A percentile compares a stretch with the other conserved stretches of the same genome.
These are phyloP conservation scores for Backusella psychrophila DNA, from an alignment of 192 early-diverging fungal genomes.

Conservation along the genomic window DNA sequence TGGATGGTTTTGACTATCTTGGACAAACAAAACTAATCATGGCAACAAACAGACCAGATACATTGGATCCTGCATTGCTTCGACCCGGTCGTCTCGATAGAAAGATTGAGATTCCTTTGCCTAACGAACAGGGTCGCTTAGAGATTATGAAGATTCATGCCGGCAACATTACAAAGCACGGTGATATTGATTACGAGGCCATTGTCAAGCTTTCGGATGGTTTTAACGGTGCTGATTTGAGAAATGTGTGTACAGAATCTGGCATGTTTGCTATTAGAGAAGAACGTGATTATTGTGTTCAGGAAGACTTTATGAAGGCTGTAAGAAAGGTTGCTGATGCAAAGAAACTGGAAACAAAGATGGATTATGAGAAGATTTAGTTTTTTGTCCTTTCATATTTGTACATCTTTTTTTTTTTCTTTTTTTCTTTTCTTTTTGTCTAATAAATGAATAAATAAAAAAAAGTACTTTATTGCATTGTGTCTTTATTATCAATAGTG, in stretches of 20 bases:
- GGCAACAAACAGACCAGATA: conserved; percentile 99
- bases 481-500: no score
- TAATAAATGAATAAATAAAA: not conserved
- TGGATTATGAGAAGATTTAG: conserved; percentile 87
- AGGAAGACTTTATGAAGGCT: conserved; percentile 99
- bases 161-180: conserved; percentile 89
- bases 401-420: not conserved
- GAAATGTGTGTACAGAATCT: conserved; percentile 99
- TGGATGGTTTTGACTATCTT: conserved; percentile 99
- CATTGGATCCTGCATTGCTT: conserved; percentile 94
- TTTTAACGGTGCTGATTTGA: conserved; percentile 98
- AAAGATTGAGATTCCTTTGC: conserved; percentile 99
- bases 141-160: conserved; percentile 99
- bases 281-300: conserved; percentile 93
- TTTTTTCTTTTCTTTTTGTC: not conserved
- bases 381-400: not conserved
- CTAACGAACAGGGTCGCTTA: conserved; percentile 95
- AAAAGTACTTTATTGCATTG: not conserved
- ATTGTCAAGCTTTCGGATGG: conserved; percentile 97
- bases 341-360: conserved; percentile 92
- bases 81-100: conserved; percentile 95
- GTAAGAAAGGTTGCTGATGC: conserved; percentile 97
- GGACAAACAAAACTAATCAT: conserved; percentile 99
- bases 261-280: conserved; percentile 99
- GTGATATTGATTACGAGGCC: conserved; percentile 97